phyloP scores from a whole-genome alignment of 768 basidiomycete species.

The Paxillus involutus region DNA sequence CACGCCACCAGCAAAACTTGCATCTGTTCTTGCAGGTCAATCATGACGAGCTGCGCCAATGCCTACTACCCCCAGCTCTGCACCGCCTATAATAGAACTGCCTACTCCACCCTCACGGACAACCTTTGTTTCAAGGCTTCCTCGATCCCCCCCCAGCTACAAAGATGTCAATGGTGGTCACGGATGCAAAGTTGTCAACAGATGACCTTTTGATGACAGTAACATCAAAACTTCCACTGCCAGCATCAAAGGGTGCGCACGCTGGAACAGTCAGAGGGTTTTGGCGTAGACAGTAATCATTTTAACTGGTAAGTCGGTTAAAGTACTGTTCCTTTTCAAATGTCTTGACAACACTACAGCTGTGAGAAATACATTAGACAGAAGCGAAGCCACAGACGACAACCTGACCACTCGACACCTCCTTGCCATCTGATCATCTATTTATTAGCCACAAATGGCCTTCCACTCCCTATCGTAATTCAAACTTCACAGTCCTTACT shows the following conservation, averaged over 20 bases:
- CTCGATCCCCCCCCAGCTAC: slow-evolving; percentile 3
- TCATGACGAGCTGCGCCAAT: slow-evolving; percentile 9
- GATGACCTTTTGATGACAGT: not conserved
- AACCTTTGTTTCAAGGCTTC: slow-evolving; percentile 2
- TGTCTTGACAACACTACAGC: not conserved
- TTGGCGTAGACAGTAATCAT: slow-evolving; percentile 26
- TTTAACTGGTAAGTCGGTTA: slow-evolving; percentile 8
- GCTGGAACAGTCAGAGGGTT: slow-evolving; percentile 30
- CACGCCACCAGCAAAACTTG: slow-evolving; percentile 30
- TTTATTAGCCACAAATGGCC: too few relatives aligned
- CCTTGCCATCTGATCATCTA: not conserved
- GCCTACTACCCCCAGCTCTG: not conserved
- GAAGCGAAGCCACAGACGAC: too few relatives aligned
- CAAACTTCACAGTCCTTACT: slow-evolving; percentile 17
- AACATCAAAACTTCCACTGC: slow-evolving; percentile 24
- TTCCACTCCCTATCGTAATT: not conserved
- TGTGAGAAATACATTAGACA: slow-evolving; percentile 1
- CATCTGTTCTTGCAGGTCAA: slow-evolving; percentile 27
- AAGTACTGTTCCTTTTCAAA: not conserved
- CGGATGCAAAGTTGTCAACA: too few relatives aligned
- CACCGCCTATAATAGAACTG: slow-evolving; percentile 19
- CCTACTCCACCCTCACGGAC: slow-evolving; percentile 17
- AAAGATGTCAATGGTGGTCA: not conserved
- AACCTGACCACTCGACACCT: too few relatives aligned
- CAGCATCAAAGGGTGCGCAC: slow-evolving; percentile 23